Conservation (phyloP, 805 yeast species). For the Cyberlindnera petersonii region DNA sequence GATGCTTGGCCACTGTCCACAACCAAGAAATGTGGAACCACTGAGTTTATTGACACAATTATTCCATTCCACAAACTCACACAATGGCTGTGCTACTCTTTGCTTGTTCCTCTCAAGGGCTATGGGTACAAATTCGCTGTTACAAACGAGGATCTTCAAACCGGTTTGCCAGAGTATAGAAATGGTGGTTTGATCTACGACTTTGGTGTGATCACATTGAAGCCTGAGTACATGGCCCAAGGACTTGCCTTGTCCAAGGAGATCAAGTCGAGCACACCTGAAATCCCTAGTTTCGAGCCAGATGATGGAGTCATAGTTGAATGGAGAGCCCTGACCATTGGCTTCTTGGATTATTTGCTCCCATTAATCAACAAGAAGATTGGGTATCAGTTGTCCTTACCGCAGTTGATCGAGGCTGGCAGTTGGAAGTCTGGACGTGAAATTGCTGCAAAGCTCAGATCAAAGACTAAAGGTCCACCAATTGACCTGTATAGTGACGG, state of each 20-base stretch:
- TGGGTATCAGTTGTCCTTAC: conserved; percentile 38
- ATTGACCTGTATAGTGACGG: conserved; percentile 61
- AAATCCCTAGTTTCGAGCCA: conserved; percentile 48
- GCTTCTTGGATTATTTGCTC: conserved; percentile 49
- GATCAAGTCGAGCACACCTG: conserved; percentile 25
- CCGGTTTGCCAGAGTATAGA: conserved; percentile 83
- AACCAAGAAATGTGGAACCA: conserved; percentile 24
- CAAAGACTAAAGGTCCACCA: conserved; percentile 55
- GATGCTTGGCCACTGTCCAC: conserved; percentile 56
- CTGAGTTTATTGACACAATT: conserved; percentile 34
- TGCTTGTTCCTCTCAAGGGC: conserved; percentile 47
- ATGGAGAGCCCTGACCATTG: conserved; percentile 62
- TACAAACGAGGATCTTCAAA: conserved; percentile 74
- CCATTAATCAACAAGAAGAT: conserved; percentile 48
- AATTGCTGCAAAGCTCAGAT: conserved; percentile 49
- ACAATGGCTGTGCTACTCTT: conserved; percentile 64
- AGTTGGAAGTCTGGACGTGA: conserved; percentile 65
- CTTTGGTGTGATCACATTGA: conserved; percentile 46
- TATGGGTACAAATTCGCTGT: conserved; percentile 53
- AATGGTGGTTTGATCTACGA: conserved; percentile 65
- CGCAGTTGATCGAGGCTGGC: conserved; percentile 66
- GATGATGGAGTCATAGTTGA: conserved; percentile 60
- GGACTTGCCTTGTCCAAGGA: conserved; percentile 37
- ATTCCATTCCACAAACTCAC: conserved; percentile 64
- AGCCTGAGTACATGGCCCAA: conserved; percentile 34